A percentile compares a stretch with the other conserved stretches of the same genome.
Evolutionary conservation across 331 rosid species (phyloP).

Genomic region (Quercus phellos): DNA sequence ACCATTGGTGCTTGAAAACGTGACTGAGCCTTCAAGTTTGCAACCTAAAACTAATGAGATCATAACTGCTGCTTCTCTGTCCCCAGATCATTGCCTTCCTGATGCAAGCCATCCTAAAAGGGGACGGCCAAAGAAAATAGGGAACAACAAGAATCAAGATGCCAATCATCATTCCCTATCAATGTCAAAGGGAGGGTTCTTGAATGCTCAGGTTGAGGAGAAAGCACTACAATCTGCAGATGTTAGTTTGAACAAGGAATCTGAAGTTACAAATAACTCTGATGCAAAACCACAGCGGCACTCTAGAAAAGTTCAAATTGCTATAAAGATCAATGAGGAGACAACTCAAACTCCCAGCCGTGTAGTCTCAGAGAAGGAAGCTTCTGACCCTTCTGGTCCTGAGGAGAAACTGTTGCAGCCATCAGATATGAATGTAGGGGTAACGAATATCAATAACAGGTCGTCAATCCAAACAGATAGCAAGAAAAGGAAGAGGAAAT

Average conservation of each 20-base stretch:
- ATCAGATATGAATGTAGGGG: constrained; percentile 22
- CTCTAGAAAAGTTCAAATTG: constrained; percentile 13
- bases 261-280: constrained; percentile 19
- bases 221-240: constrained; percentile 18
- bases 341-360: constrained; percentile 22
- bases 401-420: constrained; percentile 19
- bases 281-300: constrained; percentile 16
- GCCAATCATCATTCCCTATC: constrained; percentile 19
- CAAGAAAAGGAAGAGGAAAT: constrained; percentile 17
- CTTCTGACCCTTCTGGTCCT: constrained; percentile 17
- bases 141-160: constrained; percentile 16
- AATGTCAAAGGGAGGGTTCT: constrained; percentile 17
- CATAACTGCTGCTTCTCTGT: background rate
- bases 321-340: constrained; percentile 21
- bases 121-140: constrained; percentile 39
- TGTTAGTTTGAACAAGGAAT: constrained; percentile 18
- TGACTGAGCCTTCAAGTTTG: constrained; percentile 11
- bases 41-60: constrained; percentile 24
- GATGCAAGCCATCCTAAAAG: constrained; percentile 22
- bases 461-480: constrained; percentile 12
- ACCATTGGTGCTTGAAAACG: constrained; percentile 16
- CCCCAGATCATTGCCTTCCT: constrained; percentile 6
- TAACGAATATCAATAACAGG: constrained; percentile 22
- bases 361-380: constrained; percentile 14
- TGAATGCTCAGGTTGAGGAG: constrained; percentile 18